phyloP scores from a whole-genome alignment of 129 eudicot species.

The Ambrosia trifida region DNA sequence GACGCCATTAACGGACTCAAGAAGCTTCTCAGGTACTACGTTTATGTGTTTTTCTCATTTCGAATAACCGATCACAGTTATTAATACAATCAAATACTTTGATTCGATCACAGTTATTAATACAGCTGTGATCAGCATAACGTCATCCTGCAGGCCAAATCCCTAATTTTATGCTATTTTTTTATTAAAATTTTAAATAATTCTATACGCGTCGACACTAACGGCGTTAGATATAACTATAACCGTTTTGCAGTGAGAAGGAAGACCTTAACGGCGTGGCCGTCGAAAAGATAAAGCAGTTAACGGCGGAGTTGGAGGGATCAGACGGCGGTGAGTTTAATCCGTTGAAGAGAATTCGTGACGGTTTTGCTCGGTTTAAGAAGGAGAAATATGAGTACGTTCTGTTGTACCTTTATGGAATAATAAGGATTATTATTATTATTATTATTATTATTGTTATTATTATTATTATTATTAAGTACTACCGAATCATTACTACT shows the following conservation, averaged over 20 bases:
- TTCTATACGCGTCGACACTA: constrained; percentile 1
- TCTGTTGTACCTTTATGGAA: constrained; percentile 15
- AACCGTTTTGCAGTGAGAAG: constrained; percentile 55
- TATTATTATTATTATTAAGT: too few species aligned
- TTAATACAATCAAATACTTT: constrained; percentile 21
- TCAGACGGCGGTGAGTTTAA: constrained; percentile 36
- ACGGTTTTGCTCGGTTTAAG: constrained; percentile 82
- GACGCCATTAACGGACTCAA: constrained; percentile 83
- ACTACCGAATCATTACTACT: constrained; percentile 24
- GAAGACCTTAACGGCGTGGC: constrained; percentile 50
- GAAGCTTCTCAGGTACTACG: constrained; percentile 77
- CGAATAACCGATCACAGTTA: constrained; percentile 9
- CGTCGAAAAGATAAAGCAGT: constrained; percentile 65
- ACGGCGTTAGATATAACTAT: constrained; percentile 14
- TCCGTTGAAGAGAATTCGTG: constrained; percentile 60
- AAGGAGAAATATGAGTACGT: constrained; percentile 85
- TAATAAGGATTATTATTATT: neutral
- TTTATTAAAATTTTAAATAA: too few species aligned
- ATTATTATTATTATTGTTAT: too few species aligned
- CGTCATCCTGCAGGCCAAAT: constrained; percentile 1
- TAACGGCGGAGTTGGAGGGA: constrained; percentile 76
- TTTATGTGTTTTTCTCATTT: too few species aligned
- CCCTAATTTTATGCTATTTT: too few species aligned
- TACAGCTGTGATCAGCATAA: constrained; percentile 19
- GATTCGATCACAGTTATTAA: constrained; percentile 28